Base-by-base conservation (phyloP, 2,329 filamentous ascomycete genomes). In the Colletotrichum phormii region DNA sequence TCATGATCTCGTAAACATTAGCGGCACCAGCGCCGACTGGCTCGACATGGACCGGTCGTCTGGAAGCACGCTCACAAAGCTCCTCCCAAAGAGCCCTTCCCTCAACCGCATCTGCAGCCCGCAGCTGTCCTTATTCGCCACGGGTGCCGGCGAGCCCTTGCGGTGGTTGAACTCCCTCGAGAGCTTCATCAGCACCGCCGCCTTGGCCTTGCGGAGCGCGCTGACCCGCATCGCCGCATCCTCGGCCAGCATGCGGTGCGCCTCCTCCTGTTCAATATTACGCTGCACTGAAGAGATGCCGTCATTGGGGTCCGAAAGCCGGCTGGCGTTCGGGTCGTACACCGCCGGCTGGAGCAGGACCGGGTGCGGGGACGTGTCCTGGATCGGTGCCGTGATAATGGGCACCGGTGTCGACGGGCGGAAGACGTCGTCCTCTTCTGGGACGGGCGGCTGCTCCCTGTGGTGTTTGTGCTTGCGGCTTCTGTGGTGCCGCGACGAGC, bases 161-260 rank as follows among this genome's bases (percentile, higher is more conserved):
- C 65, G 69, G 35, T 33, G 73, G 70, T 33, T 73, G 66, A 86
- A 90, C 78, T 91, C 88, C 67, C 85, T 85, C 76, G 85, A 87
- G 63, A 92, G 84, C 76, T 90, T 90, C 73, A 84, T 85, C 67
- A 92, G 81, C 13, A 92, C 89, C 0, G 89, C 88, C 74, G 90
- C 89, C 78, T 89, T 90, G 42, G 90, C 90, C 71, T 88, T 87
- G 77, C 86, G 85, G 62, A 92, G 82, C 11, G 89, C 88, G 75
- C 84, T 87, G 5, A 84, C 84, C 68, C 90, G 86, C 66, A 88
- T 86, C 9, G 86, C 86, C 3, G 86, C 84, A 76, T 92, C 89
- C 74, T 91, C 87, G 24, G 89, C 90, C 29, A 91, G 82, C 57
- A 86, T 83, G 12, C 88, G 84, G 74, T 90, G 88, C 2, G 84